Evolutionary conservation across 2,329 filamentous ascomycete genomes (phyloP), one percentile per base, ranked within the genome.

Genomic region (Podosphaera xanthii): DNA sequence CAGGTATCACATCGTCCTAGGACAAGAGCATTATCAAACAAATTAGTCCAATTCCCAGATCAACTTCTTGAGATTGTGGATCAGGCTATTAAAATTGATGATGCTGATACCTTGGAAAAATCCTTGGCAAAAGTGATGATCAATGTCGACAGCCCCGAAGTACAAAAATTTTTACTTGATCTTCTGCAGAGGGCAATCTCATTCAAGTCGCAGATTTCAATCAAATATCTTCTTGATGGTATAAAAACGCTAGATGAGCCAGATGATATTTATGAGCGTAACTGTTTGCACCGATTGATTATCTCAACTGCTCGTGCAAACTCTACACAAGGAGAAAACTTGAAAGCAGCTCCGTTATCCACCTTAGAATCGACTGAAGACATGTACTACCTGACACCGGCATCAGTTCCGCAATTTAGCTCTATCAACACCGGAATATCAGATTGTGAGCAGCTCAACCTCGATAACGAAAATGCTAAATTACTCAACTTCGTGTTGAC

Each of bases 261-360:
- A 2, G 87, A 94, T 64, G 92, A 97, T 67, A 88, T 98, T 68
- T 95, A 97, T 71, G 83, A 85, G 66, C 84, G 92, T 10, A 98
- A 96, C 69, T 92, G 88, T 69, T 81, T 98, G 56, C 92, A 98
- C 69, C 83, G 92, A 7, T 76, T 97, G 2, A 85, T 98, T 49
- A 94, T 97, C 61, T 84, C 90, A 30, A 94, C 96, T 65, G 90
- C 91, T 22, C 82, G 91, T 56, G 82, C 84, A 10, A 76, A 78
- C 12, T 76, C 77, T 7, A 75, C 76, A 42, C 64, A 66, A 64
- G 52, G 68, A 64, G 57, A 68, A 63, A 59, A 59, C 8, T 36
- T 63, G 34, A 57, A 62, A 38, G 22, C 55, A 1, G 56, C 59
- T 2, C 58, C 59, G 30, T 35, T 62, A n/a, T 79, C 79, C 62